These are phyloP conservation scores for Triticum dicoccoides DNA, from an alignment of 176 grass and related monocot species.

Conservation along the genomic window DNA sequence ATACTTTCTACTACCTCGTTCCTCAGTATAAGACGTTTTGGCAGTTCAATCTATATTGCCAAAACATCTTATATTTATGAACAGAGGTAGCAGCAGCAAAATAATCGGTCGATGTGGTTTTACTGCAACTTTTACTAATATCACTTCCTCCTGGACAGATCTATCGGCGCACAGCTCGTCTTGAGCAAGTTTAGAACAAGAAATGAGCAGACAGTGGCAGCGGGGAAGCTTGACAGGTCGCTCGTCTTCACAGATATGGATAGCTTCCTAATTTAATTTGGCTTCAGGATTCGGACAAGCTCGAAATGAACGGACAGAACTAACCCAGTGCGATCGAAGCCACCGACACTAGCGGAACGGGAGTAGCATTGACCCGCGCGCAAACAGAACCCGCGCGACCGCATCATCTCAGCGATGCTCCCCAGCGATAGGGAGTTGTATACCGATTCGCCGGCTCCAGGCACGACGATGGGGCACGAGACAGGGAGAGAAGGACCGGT, in stretches of 20 bases:
- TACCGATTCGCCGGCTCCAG: background rate
- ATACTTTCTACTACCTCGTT: too few relatives aligned
- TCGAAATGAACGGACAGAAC: background rate
- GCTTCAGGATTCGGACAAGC: background rate
- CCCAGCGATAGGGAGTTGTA: background rate
- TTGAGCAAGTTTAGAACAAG: background rate
- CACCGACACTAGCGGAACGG: background rate
- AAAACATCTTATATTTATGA: too few relatives aligned
- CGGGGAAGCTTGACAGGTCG: background rate
- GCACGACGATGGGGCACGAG: background rate
- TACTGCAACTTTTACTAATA: background rate
- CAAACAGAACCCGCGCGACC: background rate
- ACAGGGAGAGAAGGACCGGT: background rate
- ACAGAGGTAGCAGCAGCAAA: background rate
- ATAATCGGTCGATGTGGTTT: background rate
- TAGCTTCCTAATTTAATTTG: background rate
- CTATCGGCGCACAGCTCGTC: background rate
- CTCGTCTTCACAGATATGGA: background rate
- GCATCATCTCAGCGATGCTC: background rate
- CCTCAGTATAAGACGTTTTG: too few relatives aligned
- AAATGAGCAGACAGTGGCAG: background rate
- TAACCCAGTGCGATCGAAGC: background rate
- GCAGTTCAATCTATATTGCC: too few relatives aligned
- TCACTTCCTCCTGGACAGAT: background rate
- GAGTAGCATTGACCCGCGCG: conserved; percentile 9